phyloP scores from a whole-genome alignment of 2,329 filamentous ascomycete genomes.

The Verticillium longisporum region DNA sequence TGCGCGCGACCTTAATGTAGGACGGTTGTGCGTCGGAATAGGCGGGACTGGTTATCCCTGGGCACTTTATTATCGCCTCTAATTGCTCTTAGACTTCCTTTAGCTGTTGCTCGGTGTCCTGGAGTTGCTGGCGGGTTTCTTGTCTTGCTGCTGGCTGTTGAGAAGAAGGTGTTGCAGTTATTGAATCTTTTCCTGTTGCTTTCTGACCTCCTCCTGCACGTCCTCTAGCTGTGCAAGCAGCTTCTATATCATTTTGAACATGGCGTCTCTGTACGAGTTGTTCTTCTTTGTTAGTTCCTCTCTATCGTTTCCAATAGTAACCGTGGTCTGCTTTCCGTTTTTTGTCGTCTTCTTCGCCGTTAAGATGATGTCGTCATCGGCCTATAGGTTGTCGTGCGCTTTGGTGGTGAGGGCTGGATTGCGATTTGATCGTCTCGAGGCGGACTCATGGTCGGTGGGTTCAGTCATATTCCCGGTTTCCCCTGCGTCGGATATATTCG shows the following conservation, averaged over 20 bases:
- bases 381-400: not conserved
- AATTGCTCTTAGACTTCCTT: slow-evolving; percentile 3
- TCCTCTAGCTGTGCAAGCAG: not conserved
- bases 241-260: not conserved
- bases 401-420: not conserved
- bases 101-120: not conserved
- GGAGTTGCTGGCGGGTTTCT: not conserved
- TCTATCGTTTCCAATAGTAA: not conserved
- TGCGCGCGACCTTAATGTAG: not conserved
- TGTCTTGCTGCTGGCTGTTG: not conserved
- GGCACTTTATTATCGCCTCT: slow-evolving; percentile 6
- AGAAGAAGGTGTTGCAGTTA: not conserved
- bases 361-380: not conserved
- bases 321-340: not conserved
- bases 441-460: not conserved
- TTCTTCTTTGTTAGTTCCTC: not conserved
- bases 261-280: not conserved
- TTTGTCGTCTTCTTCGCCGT: not conserved
- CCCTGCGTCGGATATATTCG: slow-evolving; percentile 14
- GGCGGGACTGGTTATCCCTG: not conserved
- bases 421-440: not conserved
- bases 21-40: not conserved
- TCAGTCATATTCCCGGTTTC: not conserved
- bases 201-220: not conserved
- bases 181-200: not conserved